Base-by-base conservation (phyloP, 495 filamentous ascomycete species). In the Halenospora varia region DNA sequence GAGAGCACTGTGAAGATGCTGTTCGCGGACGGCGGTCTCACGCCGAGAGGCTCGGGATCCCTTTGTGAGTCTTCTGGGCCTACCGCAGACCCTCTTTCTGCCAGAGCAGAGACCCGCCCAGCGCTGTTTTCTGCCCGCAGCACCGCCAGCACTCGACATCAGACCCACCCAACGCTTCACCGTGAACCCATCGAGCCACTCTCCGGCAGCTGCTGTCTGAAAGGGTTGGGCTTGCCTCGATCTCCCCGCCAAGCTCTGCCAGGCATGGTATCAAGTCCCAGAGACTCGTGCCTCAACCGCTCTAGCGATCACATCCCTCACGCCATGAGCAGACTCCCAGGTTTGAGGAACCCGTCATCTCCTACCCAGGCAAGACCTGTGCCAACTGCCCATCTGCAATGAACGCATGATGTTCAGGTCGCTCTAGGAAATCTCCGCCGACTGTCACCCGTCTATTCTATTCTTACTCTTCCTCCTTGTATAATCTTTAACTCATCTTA, bases 391-490 rank as follows among this genome's bases (percentile, higher is more conserved):
- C 29, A 13, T 35, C 29, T 35, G 29, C 29, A 35, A 35, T 35
- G 29, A 35, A 35, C 29, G 29, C 29, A 35, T 35, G 29, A 35
- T 35, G 29, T 35, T 35, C 13, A 6, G 29, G 4, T 35, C 29
- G 6, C 4, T 4, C 45, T 59, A 55, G 44, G 55, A 40, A 39
- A 29, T 10, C 19, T 59, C 48, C 19, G 44, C 55, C 55, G 26
- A 42, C 19, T 35, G 29, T 35, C 29, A 48, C 46, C 46, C 29
- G 52, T 49, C 35, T 52, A 35, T 48, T 58, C 53, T 24, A 20
- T 57, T 45, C 49, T 63, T 57, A 22, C 59, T 62, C 58, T 48
- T 64, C 55, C 51, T 55, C 29, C 13, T 46, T 17, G 13, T 17
- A n/a, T 17, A 17, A 46, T 20, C 19, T 46, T 46, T 46, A 9